These are phyloP conservation scores for Acer saccharum DNA, from an alignment of 345 rosid species.

Conservation along the genomic window DNA sequence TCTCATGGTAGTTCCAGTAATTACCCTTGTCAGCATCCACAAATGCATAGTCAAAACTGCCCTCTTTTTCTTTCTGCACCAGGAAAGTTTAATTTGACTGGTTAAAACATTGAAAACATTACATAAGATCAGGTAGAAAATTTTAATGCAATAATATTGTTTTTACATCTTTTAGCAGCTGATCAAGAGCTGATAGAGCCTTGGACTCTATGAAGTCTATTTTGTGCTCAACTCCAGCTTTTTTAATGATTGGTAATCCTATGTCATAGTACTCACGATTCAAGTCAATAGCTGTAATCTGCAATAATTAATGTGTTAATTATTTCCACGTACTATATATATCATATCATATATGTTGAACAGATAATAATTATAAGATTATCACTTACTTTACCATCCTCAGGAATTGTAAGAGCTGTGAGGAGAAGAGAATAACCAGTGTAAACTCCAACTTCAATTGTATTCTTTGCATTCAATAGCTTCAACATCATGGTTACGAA, in stretches of 20 bases:
- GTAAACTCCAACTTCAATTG: conserved; percentile 59
- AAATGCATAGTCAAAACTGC: conserved; percentile 52
- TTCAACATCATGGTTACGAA: conserved; percentile 47
- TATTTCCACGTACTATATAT: neutral
- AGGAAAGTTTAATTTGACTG: neutral
- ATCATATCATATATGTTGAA: too few relatives aligned
- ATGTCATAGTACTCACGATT: conserved; percentile 37
- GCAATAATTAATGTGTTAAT: neutral
- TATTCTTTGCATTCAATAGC: conserved; percentile 43
- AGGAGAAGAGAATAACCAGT: conserved; percentile 57
- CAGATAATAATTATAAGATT: neutral
- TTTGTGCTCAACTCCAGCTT: conserved; percentile 46
- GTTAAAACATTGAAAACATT: too few relatives aligned
- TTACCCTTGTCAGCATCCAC: conserved; percentile 55
- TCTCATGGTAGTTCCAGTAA: conserved; percentile 45
- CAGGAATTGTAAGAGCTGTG: conserved; percentile 46
- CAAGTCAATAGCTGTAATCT: conserved; percentile 41
- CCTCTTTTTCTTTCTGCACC: conserved; percentile 37
- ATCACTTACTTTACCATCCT: conserved; percentile 36
- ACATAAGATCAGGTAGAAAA: too few relatives aligned
- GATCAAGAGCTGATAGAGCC: conserved; percentile 40
- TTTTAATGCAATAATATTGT: too few relatives aligned
- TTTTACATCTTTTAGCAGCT: conserved; percentile 31
- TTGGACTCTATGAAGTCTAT: conserved; percentile 37
- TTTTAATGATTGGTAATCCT: conserved; percentile 40